A percentile compares a stretch with the other conserved stretches of the same genome.
These are phyloP conservation scores for Populus euphratica DNA, from an alignment of 345 rosid genomes.

Conservation along the genomic window DNA sequence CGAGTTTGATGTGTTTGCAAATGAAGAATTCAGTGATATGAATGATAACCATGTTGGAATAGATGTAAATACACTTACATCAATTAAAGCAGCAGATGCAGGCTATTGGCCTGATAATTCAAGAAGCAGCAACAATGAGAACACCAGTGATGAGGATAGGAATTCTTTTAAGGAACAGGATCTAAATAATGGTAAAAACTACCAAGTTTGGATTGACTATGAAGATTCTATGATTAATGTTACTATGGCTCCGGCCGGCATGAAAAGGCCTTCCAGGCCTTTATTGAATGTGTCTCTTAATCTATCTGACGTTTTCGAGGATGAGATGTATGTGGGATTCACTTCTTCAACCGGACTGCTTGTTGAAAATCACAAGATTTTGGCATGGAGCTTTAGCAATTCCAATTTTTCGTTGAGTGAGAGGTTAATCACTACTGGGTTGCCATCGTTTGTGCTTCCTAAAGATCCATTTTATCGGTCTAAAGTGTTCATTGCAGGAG, in stretches of 20 bases:
- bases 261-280: slow-evolving; percentile 39
- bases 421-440: slow-evolving; percentile 48
- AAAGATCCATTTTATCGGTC: slow-evolving; percentile 34
- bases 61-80: slow-evolving; percentile 59
- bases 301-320: slow-evolving; percentile 54
- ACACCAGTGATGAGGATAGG: slow-evolving; percentile 7
- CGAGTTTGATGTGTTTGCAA: slow-evolving; percentile 65
- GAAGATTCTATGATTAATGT: slow-evolving; percentile 41
- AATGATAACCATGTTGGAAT: slow-evolving; percentile 70
- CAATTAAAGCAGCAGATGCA: slow-evolving; percentile 31
- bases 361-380: slow-evolving; percentile 57
- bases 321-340: slow-evolving; percentile 74
- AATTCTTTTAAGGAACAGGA: slow-evolving; percentile 39
- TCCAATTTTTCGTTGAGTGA: slow-evolving; percentile 49
- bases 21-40: slow-evolving; percentile 66
- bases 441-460: slow-evolving; percentile 68
- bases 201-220: slow-evolving; percentile 83
- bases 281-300: slow-evolving; percentile 42
- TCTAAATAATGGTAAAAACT: slow-evolving; percentile 67
- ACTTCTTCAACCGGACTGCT: slow-evolving; percentile 61
- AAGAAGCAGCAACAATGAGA: neutral
- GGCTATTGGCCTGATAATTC: slow-evolving; percentile 48
- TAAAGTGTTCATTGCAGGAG: slow-evolving; percentile 50
- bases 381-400: slow-evolving; percentile 80
- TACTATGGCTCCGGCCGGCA: slow-evolving; percentile 35